Evolutionary conservation across 345 rosid genomes (phyloP).

Genomic region (Leavenworthia alabamica): DNA sequence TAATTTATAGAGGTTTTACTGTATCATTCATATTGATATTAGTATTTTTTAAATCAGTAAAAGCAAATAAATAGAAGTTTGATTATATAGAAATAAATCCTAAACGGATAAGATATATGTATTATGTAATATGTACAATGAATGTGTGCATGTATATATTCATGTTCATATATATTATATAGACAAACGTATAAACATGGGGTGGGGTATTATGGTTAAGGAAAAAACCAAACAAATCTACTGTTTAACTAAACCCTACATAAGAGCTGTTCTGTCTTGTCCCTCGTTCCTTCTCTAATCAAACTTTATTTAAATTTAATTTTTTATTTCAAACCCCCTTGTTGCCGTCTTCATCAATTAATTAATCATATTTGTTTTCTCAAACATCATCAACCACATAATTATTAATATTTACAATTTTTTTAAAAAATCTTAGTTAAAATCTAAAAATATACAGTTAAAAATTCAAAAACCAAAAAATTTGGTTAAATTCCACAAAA

Average conservation of each 20-base stretch:
- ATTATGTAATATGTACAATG: no score
- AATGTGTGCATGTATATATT: neutral
- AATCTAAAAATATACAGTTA: neutral
- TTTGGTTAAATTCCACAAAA: no score
- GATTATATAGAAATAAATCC: neutral
- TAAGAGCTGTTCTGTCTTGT: constrained; percentile 30
- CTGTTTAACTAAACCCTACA: constrained; percentile 29
- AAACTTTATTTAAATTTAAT: neutral
- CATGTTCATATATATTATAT: no score
- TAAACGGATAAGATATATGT: no score
- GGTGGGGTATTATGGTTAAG: constrained; percentile 26
- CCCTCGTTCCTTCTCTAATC: constrained; percentile 15
- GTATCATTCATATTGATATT: no score
- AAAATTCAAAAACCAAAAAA: no score
- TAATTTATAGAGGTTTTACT: no score
- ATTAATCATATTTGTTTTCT: neutral
- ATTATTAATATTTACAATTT: neutral
- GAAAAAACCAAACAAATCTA: constrained; percentile 25
- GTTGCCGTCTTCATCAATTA: constrained; percentile 11
- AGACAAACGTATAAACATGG: constrained; percentile 13
- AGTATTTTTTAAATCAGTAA: neutral
- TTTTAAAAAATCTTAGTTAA: neutral
- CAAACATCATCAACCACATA: constrained; percentile 6
- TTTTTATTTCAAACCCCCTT: constrained; percentile 7
- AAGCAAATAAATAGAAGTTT: neutral